Evolutionary conservation across 78 protist species (phyloP).

Genomic region (Dictyostelium intermedium): DNA sequence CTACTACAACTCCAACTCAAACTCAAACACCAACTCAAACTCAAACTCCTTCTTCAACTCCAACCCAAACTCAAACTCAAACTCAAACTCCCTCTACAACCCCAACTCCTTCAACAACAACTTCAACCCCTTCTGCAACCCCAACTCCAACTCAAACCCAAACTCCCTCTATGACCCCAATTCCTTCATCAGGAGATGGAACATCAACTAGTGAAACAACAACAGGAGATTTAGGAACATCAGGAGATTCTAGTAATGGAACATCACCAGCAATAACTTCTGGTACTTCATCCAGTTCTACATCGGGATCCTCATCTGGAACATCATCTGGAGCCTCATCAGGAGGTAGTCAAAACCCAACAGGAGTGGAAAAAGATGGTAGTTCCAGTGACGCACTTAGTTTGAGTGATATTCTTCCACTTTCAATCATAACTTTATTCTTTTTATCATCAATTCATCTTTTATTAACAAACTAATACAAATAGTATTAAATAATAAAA

Average conservation of each 20-base stretch:
- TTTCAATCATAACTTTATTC: not conserved
- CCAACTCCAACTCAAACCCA: not conserved
- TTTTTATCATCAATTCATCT: not conserved
- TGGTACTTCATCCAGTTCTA: not conserved
- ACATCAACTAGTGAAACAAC: not conserved
- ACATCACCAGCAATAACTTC: not conserved
- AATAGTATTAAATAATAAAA: not conserved
- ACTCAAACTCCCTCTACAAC: not conserved
- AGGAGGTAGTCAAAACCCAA: not conserved
- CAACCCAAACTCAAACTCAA: no score
- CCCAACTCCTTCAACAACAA: not conserved
- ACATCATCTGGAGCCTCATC: not conserved
- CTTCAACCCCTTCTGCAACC: not conserved
- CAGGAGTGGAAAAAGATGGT: not conserved
- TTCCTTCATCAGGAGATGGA: not conserved
- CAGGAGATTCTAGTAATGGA: not conserved
- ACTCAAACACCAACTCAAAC: not conserved
- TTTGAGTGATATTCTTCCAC: not conserved
- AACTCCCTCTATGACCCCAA: no score
- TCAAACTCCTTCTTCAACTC: not conserved
- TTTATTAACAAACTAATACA: not conserved
- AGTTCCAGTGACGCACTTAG: not conserved
- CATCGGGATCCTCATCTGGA: not conserved
- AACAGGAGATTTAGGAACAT: not conserved
- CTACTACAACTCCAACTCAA: not conserved